Base-by-base conservation (phyloP, 2,329 filamentous ascomycete genomes). In the Fusarium marasasianum region DNA sequence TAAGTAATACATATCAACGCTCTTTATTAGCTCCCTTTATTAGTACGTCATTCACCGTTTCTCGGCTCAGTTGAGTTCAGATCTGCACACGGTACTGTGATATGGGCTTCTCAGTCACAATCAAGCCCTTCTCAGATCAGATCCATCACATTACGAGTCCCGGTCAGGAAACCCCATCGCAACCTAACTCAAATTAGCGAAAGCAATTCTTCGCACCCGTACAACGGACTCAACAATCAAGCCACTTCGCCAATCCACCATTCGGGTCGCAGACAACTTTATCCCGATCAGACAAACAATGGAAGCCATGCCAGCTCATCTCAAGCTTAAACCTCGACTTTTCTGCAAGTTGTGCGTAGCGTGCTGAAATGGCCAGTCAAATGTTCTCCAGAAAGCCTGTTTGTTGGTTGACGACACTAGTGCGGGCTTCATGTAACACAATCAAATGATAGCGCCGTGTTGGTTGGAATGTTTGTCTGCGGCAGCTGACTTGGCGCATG, bases 241-340 rank as follows among this genome's bases (percentile, higher is more conserved):
- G 33, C 41, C 24, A 31, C 33, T 15, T 11, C 6, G 2, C 1
- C 11, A n/a, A 5, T 29, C 24, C 24, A 31, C 43, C 56, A 48
- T 12, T n/a, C 33, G 2, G 14, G 17, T 50, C 18, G 3, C 1
- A 33, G 33, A 13, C 13, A 13, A 29, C 11, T 6, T 8, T 3
- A 14, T 41, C 33, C 8, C 3, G 12, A n/a, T 15, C 8, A 18
- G 15, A 14, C 14, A 29, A 58, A n/a, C 56, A 38, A 51, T 15
- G 0, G 3, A 61, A 35, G 24, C 17, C 17, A 35, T 22, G 24
- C 17, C 35, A 33, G 35, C 37, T 22, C 17, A 26, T 33, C 18
- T 31, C n/a, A 22, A 1, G 8, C 5, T 5, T 8, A 9, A 43
- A 26, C 8, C 1, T 14, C 17, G 0, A 1, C 4, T 31, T 22